These are phyloP conservation scores for Irpex sp. DNA, from an alignment of 1,284 basidiomycete genomes.

Conservation along the genomic window DNA sequence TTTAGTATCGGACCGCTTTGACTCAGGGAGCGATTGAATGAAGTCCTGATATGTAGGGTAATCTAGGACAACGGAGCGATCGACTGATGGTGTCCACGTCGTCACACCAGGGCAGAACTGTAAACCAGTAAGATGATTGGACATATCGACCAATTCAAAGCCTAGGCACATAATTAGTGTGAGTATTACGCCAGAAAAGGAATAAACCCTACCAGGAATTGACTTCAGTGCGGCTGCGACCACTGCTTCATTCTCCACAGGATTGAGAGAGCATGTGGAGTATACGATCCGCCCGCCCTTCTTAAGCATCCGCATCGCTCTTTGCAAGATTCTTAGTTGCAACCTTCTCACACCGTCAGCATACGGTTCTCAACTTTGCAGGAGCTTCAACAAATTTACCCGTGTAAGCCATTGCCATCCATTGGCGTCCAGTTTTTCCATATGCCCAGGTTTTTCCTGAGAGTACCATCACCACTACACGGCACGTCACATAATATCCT, in stretches of 20 bases:
- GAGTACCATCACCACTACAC: slow-evolving; percentile 95
- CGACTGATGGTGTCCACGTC: slow-evolving; percentile 69
- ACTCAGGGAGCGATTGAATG: slow-evolving; percentile 44
- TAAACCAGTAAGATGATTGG: slow-evolving; percentile 67
- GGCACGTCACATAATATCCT: slow-evolving; percentile 96
- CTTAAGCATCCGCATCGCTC: slow-evolving; percentile 89
- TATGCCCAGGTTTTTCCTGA: slow-evolving; percentile 93
- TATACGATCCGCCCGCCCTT: slow-evolving; percentile 91
- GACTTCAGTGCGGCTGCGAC: slow-evolving; percentile 79
- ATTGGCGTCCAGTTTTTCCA: slow-evolving; percentile 92
- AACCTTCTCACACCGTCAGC: slow-evolving; percentile 44
- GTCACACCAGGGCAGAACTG: slow-evolving; percentile 73
- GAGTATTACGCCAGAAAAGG: background rate
- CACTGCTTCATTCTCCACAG: slow-evolving; percentile 97
- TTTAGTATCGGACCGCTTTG: slow-evolving; percentile 48
- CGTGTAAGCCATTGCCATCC: slow-evolving; percentile 90
- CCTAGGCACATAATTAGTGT: slow-evolving; percentile 35
- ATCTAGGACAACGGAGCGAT: slow-evolving; percentile 38
- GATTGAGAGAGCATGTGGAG: slow-evolving; percentile 97
- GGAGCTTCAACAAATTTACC: slow-evolving; percentile 37
- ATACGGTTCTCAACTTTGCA: slow-evolving; percentile 21
- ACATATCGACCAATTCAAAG: slow-evolving; percentile 83
- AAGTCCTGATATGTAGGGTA: slow-evolving; percentile 58
- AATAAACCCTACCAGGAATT: slow-evolving; percentile 51
- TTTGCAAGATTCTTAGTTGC: slow-evolving; percentile 88